phyloP scores from a whole-genome alignment of 345 rosid species.

The Hypericum perforatum region DNA sequence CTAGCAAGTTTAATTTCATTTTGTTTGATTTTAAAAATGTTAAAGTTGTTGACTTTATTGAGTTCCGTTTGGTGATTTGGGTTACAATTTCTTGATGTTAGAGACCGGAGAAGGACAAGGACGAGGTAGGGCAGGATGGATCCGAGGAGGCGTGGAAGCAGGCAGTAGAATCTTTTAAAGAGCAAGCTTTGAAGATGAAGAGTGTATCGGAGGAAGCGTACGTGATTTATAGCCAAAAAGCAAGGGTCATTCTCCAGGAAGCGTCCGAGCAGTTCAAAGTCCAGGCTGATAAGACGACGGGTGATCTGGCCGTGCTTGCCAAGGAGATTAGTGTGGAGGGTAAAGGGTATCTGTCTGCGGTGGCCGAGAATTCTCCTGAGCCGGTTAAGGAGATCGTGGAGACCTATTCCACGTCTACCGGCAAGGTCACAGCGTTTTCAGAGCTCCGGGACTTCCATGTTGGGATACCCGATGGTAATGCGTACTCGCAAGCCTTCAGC shows the following conservation, averaged over 20 bases:
- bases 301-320: slow-evolving; percentile 46
- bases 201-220: slow-evolving; percentile 71
- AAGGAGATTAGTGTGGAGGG: slow-evolving; percentile 68
- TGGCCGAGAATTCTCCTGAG: slow-evolving; percentile 68
- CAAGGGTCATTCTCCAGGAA: slow-evolving; percentile 43
- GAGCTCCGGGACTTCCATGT: slow-evolving; percentile 61
- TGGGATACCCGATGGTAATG: slow-evolving; percentile 92
- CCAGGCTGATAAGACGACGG: slow-evolving; percentile 70
- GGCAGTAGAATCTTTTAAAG: slow-evolving; percentile 56
- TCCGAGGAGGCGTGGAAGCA: slow-evolving; percentile 82
- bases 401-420: slow-evolving; percentile 44
- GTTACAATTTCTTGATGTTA: slow-evolving; percentile 31
- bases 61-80: too few relatives aligned
- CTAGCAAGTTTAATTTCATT: too few relatives aligned
- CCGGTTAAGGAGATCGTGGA: slow-evolving; percentile 75
- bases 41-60: too few relatives aligned
- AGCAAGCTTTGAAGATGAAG: slow-evolving; percentile 70
- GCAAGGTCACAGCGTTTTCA: slow-evolving; percentile 54
- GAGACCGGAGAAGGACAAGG: slow-evolving; percentile 38
- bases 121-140: slow-evolving; percentile 25
- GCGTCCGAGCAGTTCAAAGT: slow-evolving; percentile 60
- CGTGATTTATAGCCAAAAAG: slow-evolving; percentile 51
- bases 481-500: too few relatives aligned
- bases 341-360: slow-evolving; percentile 49
- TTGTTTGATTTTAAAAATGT: too few relatives aligned